Percentiles rank a stretch among this genome's conserved stretches.
Evolutionary conservation across 2,329 filamentous ascomycete genomes (phyloP).

Genomic region (Talaromyces albobiverticillius): DNA sequence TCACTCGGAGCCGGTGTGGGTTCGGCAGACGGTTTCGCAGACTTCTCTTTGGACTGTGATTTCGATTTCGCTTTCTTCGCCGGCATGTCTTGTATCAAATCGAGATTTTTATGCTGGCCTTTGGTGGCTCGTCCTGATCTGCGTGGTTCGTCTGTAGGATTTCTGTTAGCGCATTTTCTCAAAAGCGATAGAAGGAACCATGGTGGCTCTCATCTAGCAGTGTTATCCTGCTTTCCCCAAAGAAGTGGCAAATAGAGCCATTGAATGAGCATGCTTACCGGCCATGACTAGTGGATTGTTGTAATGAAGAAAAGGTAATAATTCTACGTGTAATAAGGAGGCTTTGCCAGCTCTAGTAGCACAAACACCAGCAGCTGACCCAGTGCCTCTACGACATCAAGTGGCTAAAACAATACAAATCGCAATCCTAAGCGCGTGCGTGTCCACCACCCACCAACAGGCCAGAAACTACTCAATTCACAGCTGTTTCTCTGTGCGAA

Average conservation of each 20-base stretch:
- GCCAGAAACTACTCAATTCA: constrained; percentile 33
- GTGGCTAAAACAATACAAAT: constrained; percentile 40
- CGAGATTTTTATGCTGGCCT: constrained; percentile 89
- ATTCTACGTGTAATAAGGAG: constrained; percentile 33
- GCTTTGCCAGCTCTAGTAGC: constrained; percentile 11
- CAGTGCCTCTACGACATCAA: constrained; percentile 41
- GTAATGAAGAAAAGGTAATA: constrained; percentile 20
- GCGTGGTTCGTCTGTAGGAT: constrained; percentile 73
- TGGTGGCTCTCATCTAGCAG: not conserved
- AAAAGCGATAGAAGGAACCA: constrained; percentile 3
- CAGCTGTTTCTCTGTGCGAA: constrained; percentile 17
- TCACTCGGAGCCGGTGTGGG: constrained; percentile 44
- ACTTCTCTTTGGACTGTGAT: constrained; percentile 44
- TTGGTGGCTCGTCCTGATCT: constrained; percentile 96
- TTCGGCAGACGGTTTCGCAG: constrained; percentile 47
- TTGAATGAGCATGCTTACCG: constrained; percentile 58
- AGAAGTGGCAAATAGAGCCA: constrained; percentile 26
- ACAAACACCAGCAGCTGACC: constrained; percentile 23
- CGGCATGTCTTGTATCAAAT: constrained; percentile 62
- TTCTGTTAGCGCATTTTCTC: constrained; percentile 28
- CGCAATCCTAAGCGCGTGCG: constrained; percentile 26
- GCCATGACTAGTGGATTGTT: constrained; percentile 49
- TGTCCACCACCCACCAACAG: constrained; percentile 1
- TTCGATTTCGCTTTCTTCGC: constrained; percentile 48
- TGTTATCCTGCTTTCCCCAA: not conserved